Conservation (phyloP, 768 basidiomycete genomes). For the Tricholoma furcatifolium region DNA sequence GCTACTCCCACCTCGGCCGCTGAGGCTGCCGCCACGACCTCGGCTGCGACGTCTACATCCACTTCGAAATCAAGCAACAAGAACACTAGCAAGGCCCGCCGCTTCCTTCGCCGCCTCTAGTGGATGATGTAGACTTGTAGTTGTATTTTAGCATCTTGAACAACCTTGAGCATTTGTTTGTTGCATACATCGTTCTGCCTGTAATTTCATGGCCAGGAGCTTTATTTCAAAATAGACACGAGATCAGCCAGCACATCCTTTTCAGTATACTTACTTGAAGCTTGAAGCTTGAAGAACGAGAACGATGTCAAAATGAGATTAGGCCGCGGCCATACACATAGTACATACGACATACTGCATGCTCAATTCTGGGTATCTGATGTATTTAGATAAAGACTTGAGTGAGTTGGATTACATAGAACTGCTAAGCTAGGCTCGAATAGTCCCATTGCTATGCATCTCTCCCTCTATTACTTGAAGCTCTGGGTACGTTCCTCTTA, state of each 20-base stretch:
- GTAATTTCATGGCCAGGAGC: slow-evolving; percentile 19
- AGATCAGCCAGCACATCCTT: slow-evolving; percentile 14
- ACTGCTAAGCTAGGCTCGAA: no score
- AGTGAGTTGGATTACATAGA: neutral
- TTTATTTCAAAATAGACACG: slow-evolving; percentile 15
- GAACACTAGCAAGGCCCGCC: slow-evolving; percentile 6
- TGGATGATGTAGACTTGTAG: neutral
- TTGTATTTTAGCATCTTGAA: slow-evolving; percentile 3
- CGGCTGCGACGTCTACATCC: neutral
- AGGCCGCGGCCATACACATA: no score
- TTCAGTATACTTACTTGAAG: neutral
- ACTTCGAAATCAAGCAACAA: neutral
- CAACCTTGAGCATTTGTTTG: slow-evolving; percentile 9
- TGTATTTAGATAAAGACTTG: no score
- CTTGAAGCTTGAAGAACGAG: no score
- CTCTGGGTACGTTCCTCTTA: neutral
- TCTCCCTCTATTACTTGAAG: neutral
- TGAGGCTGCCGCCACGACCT: slow-evolving; percentile 11
- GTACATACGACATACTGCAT: no score
- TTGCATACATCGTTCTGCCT: slow-evolving; percentile 11
- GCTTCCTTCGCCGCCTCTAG: slow-evolving; percentile 9
- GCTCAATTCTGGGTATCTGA: no score
- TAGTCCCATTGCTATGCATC: no score
- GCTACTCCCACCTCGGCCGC: slow-evolving; percentile 13
- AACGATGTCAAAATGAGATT: neutral